These are phyloP conservation scores for Blastobotrys parvus DNA, from an alignment of 805 yeast species.

Conservation along the genomic window DNA sequence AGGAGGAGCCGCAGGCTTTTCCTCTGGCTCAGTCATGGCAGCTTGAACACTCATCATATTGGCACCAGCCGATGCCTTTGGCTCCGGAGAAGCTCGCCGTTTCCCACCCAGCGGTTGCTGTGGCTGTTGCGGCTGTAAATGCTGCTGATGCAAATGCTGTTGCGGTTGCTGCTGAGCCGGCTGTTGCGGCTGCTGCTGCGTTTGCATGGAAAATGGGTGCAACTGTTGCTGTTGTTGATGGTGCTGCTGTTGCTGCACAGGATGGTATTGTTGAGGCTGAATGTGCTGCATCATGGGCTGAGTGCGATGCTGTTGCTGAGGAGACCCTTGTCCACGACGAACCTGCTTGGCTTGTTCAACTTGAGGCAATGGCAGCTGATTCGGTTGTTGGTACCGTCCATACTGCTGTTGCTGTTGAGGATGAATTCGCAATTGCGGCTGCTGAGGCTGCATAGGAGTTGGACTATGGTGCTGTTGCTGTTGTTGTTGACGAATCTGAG, in stretches of 20 bases:
- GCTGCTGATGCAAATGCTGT: slow-evolving; percentile 3
- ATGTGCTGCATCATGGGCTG: no score
- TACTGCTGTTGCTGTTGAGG: slow-evolving; percentile 8
- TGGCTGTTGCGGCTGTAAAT: slow-evolving; percentile 1
- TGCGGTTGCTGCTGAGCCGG: slow-evolving; percentile 12
- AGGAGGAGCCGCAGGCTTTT: background rate
- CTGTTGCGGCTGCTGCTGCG: slow-evolving; percentile 8
- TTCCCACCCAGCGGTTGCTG: no score
- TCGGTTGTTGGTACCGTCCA: no score
- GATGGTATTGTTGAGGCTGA: slow-evolving; percentile 13
- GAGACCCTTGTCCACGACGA: no score
- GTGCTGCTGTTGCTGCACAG: slow-evolving; percentile 7
- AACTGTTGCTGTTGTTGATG: slow-evolving; percentile 14
- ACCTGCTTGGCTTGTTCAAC: no score
- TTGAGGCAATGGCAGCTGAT: no score
- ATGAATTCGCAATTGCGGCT: slow-evolving; percentile 17
- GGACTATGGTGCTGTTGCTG: slow-evolving; percentile 10
- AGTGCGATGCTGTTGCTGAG: no score
- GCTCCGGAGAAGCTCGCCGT: no score
- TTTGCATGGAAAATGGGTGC: no score
- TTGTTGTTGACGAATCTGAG: slow-evolving; percentile 3
- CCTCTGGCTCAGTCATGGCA: slow-evolving; percentile 6
- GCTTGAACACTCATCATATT: slow-evolving; percentile 5
- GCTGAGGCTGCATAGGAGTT: slow-evolving; percentile 10
- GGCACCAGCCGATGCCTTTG: background rate